Conservation (phyloP, 202 grass and related monocot species). For the Cymbopogon flexuosus region DNA sequence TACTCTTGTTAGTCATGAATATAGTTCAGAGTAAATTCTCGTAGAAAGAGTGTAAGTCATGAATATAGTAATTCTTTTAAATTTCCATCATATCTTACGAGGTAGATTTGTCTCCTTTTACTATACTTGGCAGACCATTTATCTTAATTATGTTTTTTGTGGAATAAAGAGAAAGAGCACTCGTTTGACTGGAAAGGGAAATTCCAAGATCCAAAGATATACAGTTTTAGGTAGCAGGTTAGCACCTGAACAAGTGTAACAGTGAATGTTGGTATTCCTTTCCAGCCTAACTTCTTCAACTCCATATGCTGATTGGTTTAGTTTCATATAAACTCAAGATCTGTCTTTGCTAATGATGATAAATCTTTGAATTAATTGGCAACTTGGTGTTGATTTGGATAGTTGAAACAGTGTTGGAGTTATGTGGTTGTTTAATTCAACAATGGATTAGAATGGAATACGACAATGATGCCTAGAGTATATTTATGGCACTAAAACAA, state of each 20-base stretch:
- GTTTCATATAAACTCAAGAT: constrained; percentile 14
- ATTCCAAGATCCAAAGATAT: constrained; percentile 13
- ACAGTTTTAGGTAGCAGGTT: constrained; percentile 33
- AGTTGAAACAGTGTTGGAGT: constrained; percentile 41
- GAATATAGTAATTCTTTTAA: background rate
- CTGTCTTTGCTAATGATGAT: background rate
- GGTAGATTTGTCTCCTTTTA: constrained; percentile 14
- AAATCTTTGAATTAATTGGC: constrained; percentile 30
- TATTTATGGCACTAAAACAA: constrained; percentile 43
- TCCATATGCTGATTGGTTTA: background rate
- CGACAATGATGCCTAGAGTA: constrained; percentile 41
- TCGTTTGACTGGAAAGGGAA: constrained; percentile 24
- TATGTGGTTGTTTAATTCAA: constrained; percentile 36
- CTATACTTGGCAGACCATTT: constrained; percentile 11
- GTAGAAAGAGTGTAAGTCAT: no score
- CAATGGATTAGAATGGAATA: constrained; percentile 27
- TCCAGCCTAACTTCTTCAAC: constrained; percentile 8
- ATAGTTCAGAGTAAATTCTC: background rate
- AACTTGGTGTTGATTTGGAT: constrained; percentile 18
- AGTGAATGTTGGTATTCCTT: constrained; percentile 21
- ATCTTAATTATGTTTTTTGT: constrained; percentile 32
- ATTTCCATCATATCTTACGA: background rate
- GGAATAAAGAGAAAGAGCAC: background rate
- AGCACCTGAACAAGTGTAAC: constrained; percentile 27
- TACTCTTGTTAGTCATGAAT: background rate